phyloP scores from a whole-genome alignment of 148 eudicot genomes.

The Polygonum aviculare region DNA sequence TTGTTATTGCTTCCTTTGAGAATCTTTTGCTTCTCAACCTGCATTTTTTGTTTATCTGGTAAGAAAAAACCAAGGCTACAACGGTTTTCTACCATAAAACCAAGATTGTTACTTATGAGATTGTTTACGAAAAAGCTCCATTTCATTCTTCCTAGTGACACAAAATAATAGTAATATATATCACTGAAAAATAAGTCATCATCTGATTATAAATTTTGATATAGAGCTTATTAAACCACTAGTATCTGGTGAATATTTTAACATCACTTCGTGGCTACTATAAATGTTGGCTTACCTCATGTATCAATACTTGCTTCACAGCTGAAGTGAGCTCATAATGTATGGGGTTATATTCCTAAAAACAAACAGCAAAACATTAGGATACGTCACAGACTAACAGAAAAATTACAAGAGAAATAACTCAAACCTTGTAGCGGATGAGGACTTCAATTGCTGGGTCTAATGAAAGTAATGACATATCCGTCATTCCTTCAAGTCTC shows the following conservation, averaged over 20 bases:
- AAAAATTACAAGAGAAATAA: conserved; percentile 7
- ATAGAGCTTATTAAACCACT: background rate
- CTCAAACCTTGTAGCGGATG: conserved; percentile 55
- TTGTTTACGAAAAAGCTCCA: background rate
- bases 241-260: background rate
- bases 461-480: conserved; percentile 47
- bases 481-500: conserved; percentile 35
- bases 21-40: conserved; percentile 95
- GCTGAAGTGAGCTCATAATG: conserved; percentile 62
- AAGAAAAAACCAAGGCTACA: background rate
- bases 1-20: conserved; percentile 45
- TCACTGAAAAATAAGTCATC: too few relatives aligned
- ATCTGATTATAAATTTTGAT: too few relatives aligned
- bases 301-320: conserved; percentile 74
- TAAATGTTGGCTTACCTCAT: conserved; percentile 57
- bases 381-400: background rate
- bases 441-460: conserved; percentile 76
- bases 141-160: background rate
- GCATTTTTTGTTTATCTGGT: conserved; percentile 8
- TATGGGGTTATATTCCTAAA: conserved; percentile 58
- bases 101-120: background rate
- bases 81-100: background rate
- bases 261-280: background rate
- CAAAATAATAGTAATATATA: background rate
- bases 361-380: conserved; percentile 13